These are phyloP conservation scores for Populus tomentosa DNA, from an alignment of 441 rosid genomes.

Conservation along the genomic window DNA sequence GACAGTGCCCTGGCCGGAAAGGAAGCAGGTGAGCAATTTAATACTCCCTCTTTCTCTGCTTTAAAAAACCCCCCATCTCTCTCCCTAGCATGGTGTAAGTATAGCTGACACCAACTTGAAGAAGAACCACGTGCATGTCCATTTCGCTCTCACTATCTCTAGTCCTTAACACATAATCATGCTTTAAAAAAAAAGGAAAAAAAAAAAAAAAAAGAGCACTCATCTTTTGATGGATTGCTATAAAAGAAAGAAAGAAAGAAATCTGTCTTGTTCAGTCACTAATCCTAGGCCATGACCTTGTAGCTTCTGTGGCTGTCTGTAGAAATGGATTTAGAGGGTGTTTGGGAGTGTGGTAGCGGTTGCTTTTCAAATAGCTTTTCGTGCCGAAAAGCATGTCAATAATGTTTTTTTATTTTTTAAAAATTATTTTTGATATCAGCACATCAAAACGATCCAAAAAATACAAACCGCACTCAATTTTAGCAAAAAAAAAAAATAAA, in stretches of 20 bases:
- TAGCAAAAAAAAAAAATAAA: too few relatives aligned
- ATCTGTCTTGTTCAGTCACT: constrained; percentile 24
- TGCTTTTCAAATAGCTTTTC: too few relatives aligned
- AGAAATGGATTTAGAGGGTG: constrained; percentile 42
- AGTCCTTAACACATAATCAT: not conserved
- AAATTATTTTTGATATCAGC: too few relatives aligned
- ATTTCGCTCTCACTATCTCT: constrained; percentile 18
- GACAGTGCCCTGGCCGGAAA: constrained; percentile 62
- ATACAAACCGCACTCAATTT: too few relatives aligned
- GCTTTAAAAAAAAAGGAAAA: too few relatives aligned
- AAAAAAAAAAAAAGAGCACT: not conserved
- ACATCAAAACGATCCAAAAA: too few relatives aligned
- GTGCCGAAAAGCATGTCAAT: too few relatives aligned
- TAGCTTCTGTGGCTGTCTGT: not conserved
- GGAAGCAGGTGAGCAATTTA: constrained; percentile 49
- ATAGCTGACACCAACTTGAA: constrained; percentile 39
- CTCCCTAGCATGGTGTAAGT: not conserved
- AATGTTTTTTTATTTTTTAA: too few relatives aligned
- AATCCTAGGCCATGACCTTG: not conserved
- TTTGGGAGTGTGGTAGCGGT: too few relatives aligned
- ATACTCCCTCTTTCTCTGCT: constrained; percentile 6
- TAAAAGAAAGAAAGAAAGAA: constrained; percentile 1
- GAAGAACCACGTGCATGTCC: constrained; percentile 67
- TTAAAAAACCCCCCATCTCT: not conserved
- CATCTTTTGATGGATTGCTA: not conserved